A percentile compares a stretch with the other conserved stretches of the same genome.
These are phyloP conservation scores for Colletotrichum limetticola DNA, from an alignment of 2,329 filamentous ascomycete genomes.

Conservation along the genomic window DNA sequence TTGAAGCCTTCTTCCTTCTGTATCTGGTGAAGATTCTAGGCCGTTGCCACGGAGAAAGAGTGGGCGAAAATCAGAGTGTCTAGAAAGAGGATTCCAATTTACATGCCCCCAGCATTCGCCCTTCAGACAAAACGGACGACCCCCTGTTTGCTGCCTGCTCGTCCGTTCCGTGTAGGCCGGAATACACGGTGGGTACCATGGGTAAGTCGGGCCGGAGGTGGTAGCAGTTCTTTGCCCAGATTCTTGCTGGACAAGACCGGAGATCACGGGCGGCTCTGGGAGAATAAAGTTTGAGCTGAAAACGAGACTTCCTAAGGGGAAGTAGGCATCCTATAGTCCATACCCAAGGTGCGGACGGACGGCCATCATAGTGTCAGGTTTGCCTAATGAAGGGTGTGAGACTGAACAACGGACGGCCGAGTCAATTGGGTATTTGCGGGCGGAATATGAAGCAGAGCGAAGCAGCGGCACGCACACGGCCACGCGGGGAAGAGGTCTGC, in stretches of 20 bases:
- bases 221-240: not conserved
- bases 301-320: not conserved
- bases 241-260: not conserved
- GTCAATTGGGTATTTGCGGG: not conserved
- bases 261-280: constrained; percentile 14
- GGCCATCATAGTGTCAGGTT: constrained; percentile 14
- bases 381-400: not conserved
- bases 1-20: constrained; percentile 16
- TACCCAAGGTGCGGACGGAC: constrained; percentile 11
- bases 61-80: not conserved
- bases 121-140: not conserved
- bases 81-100: not conserved
- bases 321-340: not conserved
- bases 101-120: not conserved
- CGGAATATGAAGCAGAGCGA: not conserved
- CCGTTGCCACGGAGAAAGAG: not conserved
- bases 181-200: constrained; percentile 8
- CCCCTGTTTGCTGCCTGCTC: not conserved
- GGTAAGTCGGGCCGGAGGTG: not conserved
- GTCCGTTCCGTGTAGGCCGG: constrained; percentile 12
- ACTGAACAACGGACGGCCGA: constrained; percentile 5
- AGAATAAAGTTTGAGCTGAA: constrained; percentile 5
- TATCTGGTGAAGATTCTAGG: not conserved
- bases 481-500: not conserved
- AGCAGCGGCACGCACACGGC: constrained; percentile 11